Evolutionary conservation across 371 early-diverging fungal genomes (phyloP).

Genomic region (Mortierella sp.): DNA sequence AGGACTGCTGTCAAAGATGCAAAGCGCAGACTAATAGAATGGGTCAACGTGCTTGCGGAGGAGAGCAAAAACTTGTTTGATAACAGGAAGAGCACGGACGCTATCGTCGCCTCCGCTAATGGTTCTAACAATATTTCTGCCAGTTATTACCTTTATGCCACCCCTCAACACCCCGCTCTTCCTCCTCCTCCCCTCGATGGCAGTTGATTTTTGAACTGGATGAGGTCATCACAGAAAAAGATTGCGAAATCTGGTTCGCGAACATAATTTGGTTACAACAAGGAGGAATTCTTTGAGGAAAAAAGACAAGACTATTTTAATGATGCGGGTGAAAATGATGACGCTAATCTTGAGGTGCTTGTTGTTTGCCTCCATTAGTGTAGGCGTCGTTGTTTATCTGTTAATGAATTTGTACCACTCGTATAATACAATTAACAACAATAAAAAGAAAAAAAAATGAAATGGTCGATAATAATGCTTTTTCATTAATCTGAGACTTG

Average conservation of each 20-base stretch:
- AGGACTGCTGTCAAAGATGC: slow-evolving; percentile 56
- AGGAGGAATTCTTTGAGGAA: slow-evolving; percentile 48
- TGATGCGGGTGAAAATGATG: slow-evolving; percentile 49
- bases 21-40: slow-evolving; percentile 54
- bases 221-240: slow-evolving; percentile 28
- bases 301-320: slow-evolving; percentile 39
- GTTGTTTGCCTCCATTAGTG: slow-evolving; percentile 27
- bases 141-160: neutral
- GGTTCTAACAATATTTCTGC: slow-evolving; percentile 1
- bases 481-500: no score
- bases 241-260: slow-evolving; percentile 7
- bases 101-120: slow-evolving; percentile 8
- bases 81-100: slow-evolving; percentile 30
- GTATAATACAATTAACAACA: no score
- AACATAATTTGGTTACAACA: slow-evolving; percentile 24
- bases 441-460: no score
- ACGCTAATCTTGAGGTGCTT: slow-evolving; percentile 44
- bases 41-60: slow-evolving; percentile 51
- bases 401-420: no score
- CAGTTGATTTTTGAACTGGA: slow-evolving; percentile 28
- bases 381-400: no score
- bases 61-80: slow-evolving; percentile 53
- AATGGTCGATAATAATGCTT: no score
- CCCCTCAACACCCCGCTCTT: neutral
- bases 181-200: neutral